A percentile compares a stretch with the other conserved stretches of the same genome.
phyloP scores from a whole-genome alignment of 768 basidiomycete species.

The Naganishia randhawae region DNA sequence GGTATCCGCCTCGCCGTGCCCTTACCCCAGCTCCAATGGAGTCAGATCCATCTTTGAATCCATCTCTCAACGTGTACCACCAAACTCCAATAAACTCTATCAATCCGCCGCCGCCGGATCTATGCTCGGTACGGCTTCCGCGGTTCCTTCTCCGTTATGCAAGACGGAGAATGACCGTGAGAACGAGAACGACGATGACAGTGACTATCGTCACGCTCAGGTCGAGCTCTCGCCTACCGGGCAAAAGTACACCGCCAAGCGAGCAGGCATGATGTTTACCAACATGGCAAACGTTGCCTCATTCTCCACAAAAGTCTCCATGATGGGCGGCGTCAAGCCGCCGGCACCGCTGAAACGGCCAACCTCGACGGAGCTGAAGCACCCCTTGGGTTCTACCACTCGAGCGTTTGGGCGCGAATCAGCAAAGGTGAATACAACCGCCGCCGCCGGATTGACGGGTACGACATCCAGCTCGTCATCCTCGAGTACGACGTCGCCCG shows the following conservation, averaged over 20 bases:
- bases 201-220: constrained; percentile 21
- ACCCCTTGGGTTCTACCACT: background rate
- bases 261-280: constrained; percentile 19
- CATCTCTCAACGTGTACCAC: background rate
- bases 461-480: background rate
- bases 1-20: constrained; percentile 15
- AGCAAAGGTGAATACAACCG: background rate
- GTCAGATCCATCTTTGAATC: constrained; percentile 19
- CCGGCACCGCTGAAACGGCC: background rate
- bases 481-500: background rate
- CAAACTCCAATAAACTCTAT: background rate
- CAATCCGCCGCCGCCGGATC: background rate
- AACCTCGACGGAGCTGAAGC: background rate
- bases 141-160: constrained; percentile 13
- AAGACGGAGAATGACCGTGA: constrained; percentile 3
- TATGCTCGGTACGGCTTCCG: constrained; percentile 21
- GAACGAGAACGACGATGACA: constrained; percentile 27
- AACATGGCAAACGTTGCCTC: constrained; percentile 7
- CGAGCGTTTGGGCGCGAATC: constrained; percentile 20
- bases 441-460: background rate
- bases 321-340: background rate
- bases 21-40: constrained; percentile 19
- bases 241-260: constrained; percentile 16
- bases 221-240: constrained; percentile 25
- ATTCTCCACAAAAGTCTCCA: constrained; percentile 10